Evolutionary conservation across 2,329 filamentous ascomycete species (phyloP).

Genomic region (Diplodia seriata): DNA sequence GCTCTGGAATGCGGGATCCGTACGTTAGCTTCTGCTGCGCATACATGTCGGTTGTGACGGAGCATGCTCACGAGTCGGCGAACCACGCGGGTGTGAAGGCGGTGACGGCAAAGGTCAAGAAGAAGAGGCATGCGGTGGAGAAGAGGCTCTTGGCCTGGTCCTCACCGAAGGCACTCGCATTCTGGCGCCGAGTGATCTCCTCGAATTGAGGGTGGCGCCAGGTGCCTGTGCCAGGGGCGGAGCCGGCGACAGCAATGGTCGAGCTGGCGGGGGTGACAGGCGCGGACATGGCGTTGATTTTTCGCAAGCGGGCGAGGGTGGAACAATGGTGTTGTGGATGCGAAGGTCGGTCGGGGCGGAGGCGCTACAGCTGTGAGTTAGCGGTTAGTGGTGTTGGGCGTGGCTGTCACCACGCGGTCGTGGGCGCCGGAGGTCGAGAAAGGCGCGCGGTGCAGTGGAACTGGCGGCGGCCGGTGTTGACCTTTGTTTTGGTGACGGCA

Average conservation of each 20-base stretch:
- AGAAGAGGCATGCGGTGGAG: slow-evolving; percentile 68
- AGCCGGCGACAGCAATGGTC: slow-evolving; percentile 25
- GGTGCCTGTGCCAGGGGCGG: slow-evolving; percentile 65
- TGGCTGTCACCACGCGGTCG: slow-evolving; percentile 14
- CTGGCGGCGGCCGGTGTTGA: slow-evolving; percentile 24
- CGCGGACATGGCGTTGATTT: slow-evolving; percentile 31
- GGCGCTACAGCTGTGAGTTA: slow-evolving; percentile 9
- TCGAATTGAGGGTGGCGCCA: slow-evolving; percentile 91
- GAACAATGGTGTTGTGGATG: neutral
- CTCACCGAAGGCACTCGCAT: slow-evolving; percentile 78
- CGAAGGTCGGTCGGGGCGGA: too few relatives aligned
- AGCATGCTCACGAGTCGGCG: slow-evolving; percentile 1
- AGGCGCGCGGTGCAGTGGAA: slow-evolving; percentile 11
- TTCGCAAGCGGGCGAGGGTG: slow-evolving; percentile 6
- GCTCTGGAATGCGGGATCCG: slow-evolving; percentile 46
- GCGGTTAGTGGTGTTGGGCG: slow-evolving; percentile 23
- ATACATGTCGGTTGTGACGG: neutral
- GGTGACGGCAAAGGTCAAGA: slow-evolving; percentile 57
- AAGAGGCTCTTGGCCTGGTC: slow-evolving; percentile 74
- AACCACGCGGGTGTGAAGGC: slow-evolving; percentile 35
- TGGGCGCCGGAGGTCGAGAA: slow-evolving; percentile 2
- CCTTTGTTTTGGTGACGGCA: slow-evolving; percentile 28
- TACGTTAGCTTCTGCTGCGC: slow-evolving; percentile 34
- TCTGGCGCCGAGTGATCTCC: slow-evolving; percentile 83
- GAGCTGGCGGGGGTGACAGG: slow-evolving; percentile 30